phyloP scores from a whole-genome alignment of 306 rosid species.

The Abrus pulchellus region DNA sequence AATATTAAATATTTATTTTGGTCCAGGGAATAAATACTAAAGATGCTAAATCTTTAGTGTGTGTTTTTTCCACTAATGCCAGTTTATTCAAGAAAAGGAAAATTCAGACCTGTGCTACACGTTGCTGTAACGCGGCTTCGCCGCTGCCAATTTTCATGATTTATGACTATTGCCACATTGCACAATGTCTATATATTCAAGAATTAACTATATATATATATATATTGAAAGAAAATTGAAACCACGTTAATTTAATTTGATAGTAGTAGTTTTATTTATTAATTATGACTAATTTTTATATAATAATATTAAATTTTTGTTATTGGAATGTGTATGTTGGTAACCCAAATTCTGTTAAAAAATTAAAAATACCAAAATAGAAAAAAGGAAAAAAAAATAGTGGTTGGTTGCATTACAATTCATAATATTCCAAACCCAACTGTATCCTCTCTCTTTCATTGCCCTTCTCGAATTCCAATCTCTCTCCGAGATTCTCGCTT shows the following conservation, averaged over 20 bases:
- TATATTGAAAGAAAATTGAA: too few species aligned
- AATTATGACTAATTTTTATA: neutral
- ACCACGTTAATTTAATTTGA: neutral
- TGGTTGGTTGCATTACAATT: constrained; percentile 55
- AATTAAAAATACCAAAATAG: neutral
- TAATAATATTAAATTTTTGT: too few species aligned
- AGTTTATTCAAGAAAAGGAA: neutral
- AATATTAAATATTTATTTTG: neutral
- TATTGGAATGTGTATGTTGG: neutral
- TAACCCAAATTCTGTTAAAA: neutral
- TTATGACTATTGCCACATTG: neutral
- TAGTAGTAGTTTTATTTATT: neutral
- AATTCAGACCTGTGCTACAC: constrained; percentile 13
- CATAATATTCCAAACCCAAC: constrained; percentile 74
- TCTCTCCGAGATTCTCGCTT: constrained; percentile 56
- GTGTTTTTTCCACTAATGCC: too few species aligned
- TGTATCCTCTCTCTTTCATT: constrained; percentile 50
- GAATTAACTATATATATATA: neutral
- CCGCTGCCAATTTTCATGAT: constrained; percentile 1
- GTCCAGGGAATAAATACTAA: neutral
- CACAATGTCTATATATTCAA: too few species aligned
- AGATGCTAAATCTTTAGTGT: neutral
- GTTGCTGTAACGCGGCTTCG: constrained; percentile 28
- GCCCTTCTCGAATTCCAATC: constrained; percentile 31
- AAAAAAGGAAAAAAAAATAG: neutral